Evolutionary conservation across 1,284 basidiomycete genomes (phyloP).

Genomic region (Thelephora terrestris): DNA sequence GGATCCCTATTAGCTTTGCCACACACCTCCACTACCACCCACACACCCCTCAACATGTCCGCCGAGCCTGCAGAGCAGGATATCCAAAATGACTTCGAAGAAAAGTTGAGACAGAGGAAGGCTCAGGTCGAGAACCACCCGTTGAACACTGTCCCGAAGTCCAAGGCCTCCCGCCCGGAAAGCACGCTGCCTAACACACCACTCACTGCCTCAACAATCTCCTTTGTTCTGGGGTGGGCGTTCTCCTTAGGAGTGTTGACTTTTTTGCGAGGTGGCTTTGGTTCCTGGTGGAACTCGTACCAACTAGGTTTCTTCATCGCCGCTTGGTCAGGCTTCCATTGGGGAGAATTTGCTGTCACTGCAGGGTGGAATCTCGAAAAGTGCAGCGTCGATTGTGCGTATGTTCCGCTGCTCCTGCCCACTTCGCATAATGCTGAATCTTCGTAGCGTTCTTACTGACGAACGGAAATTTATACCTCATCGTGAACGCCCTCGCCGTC

Average conservation of each 20-base stretch:
- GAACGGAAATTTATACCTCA: conserved; percentile 80
- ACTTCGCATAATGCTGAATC: not conserved
- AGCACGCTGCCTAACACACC: conserved; percentile 80
- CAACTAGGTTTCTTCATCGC: conserved; percentile 78
- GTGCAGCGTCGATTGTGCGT: conserved; percentile 87
- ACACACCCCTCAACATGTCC: no score
- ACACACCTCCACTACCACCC: conserved; percentile 7
- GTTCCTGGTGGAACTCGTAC: conserved; percentile 56
- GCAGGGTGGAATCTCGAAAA: conserved; percentile 93
- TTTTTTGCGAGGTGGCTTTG: conserved; percentile 37
- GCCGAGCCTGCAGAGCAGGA: conserved; percentile 4
- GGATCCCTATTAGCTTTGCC: not conserved
- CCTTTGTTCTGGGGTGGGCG: conserved; percentile 60
- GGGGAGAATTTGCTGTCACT: conserved; percentile 91
- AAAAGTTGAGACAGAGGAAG: conserved; percentile 34
- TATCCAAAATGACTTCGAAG: conserved; percentile 31
- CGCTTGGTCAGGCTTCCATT: conserved; percentile 82
- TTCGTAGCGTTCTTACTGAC: conserved; percentile 83
- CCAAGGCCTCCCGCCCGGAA: conserved; percentile 27
- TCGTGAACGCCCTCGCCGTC: conserved; percentile 75
- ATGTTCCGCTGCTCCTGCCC: not conserved
- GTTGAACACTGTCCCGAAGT: conserved; percentile 42
- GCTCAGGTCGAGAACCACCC: conserved; percentile 26
- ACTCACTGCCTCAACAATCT: conserved; percentile 58
- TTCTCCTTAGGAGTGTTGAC: conserved; percentile 47